These are phyloP conservation scores for Actinomortierella wolfii DNA, from an alignment of 371 early-diverging fungal genomes.

Conservation along the genomic window DNA sequence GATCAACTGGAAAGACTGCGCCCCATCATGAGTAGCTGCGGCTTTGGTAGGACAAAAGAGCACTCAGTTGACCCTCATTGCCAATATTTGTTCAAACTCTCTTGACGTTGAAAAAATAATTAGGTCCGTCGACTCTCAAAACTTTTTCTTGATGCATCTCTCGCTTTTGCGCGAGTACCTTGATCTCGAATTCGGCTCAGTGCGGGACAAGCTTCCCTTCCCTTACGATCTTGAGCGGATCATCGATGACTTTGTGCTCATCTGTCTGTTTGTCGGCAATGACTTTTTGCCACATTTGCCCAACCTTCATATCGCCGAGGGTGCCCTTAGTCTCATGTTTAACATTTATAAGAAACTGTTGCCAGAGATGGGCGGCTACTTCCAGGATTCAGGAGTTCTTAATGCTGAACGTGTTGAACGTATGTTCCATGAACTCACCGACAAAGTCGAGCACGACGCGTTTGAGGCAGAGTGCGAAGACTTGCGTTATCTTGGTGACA, in stretches of 20 bases:
- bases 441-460: constrained; percentile 66
- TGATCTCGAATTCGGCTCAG: constrained; percentile 79
- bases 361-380: constrained; percentile 76
- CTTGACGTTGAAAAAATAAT: not conserved
- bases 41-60: constrained; percentile 8
- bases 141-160: constrained; percentile 83
- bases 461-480: constrained; percentile 69
- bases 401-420: constrained; percentile 66
- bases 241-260: constrained; percentile 95
- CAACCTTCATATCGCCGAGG: constrained; percentile 93
- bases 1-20: not conserved
- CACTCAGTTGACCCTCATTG: not conserved
- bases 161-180: constrained; percentile 92
- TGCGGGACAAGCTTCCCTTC: constrained; percentile 58
- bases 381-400: constrained; percentile 83
- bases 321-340: constrained; percentile 88
- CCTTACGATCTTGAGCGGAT: constrained; percentile 89
- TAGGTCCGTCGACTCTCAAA: constrained; percentile 60
- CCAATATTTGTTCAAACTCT: not conserved
- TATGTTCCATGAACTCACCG: constrained; percentile 64
- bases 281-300: constrained; percentile 98
- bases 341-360: constrained; percentile 81
- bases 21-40: not conserved
- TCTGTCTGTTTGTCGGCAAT: constrained; percentile 97
- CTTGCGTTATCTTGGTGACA: constrained; percentile 62